Evolutionary conservation across 441 rosid genomes (phyloP), one percentile per base, ranked within the genome.

Genomic region (Adansonia madagascariensis): DNA sequence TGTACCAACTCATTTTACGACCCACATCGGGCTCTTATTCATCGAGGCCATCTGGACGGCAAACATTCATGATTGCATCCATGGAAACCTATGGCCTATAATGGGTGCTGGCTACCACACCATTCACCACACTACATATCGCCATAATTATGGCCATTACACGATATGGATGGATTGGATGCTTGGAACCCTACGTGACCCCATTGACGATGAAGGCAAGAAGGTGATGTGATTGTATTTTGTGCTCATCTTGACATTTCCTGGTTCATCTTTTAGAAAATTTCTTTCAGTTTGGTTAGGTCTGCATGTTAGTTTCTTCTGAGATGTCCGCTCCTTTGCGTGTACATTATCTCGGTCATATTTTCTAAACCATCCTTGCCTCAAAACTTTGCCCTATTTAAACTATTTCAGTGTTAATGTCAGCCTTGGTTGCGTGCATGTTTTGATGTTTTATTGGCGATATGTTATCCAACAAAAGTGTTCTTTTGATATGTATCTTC

Each of bases 81-180:
- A 95, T 24, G 90, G 82, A 55, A 92, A 90, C 62, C 44, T 91
- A 7, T 95, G 98, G 98, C 97, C 98, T 3, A 83, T 92, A 22
- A 92, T 95, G 98, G 98, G 98, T 27, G 98, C 98, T 56, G 98
- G 98, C 43, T 95, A 92, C 88, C 98, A 95, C 84, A 95, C 98
- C 12, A 93, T 95, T 78, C 98, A 95, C 75, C 98, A 93, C 82
- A 92, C 97, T 3, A 95, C 98, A 1, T 93, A 95, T 82, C 92
- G 92, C 18, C 98, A 95, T 70, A 94, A 95, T 78, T 95, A 93
- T 77, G 98, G 98, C 11, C 98, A 95, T 73, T 95, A 91, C 61
- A 95, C 98, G 10, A 87, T 95, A 73, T 92, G 97, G 96, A 93
- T 95, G 99, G 99, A 95, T 79, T 93, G 98, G 98, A 87, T 95